Percentiles rank a stretch among this genome's conserved stretches.
These are phyloP conservation scores for Begonia masoniana DNA, from an alignment of 306 rosid species.

Conservation along the genomic window DNA sequence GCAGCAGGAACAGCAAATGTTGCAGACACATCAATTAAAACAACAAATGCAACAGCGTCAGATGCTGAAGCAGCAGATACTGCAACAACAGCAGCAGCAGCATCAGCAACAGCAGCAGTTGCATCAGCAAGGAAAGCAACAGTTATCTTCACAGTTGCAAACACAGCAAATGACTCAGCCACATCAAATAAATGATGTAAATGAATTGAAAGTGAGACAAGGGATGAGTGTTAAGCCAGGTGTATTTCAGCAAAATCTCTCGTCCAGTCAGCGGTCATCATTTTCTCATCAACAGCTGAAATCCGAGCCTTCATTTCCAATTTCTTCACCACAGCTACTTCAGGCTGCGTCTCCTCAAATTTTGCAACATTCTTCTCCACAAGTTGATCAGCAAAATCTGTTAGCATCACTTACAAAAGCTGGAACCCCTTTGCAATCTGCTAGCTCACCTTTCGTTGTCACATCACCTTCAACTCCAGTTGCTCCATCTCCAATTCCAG, in stretches of 20 bases:
- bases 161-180: conserved; percentile 51
- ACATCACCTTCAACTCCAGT: conserved; percentile 85
- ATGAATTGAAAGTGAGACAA: conserved; percentile 55
- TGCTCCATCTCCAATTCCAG: conserved; percentile 81
- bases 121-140: conserved; percentile 59
- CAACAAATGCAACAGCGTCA: conserved; percentile 41
- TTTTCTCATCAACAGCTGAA: conserved; percentile 69
- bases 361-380: conserved; percentile 81
- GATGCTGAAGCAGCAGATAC: conserved; percentile 41
- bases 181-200: conserved; percentile 58
- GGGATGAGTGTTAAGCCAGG: conserved; percentile 56
- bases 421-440: conserved; percentile 75
- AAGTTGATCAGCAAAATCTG: conserved; percentile 69
- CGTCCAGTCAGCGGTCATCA: conserved; percentile 53
- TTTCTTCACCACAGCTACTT: conserved; percentile 60
- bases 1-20: conserved; percentile 52
- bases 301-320: conserved; percentile 46
- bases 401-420: conserved; percentile 39
- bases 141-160: conserved; percentile 50
- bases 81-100: conserved; percentile 16
- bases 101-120: conserved; percentile 37
- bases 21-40: conserved; percentile 40
- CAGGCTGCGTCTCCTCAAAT: conserved; percentile 81
- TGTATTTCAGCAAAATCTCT: conserved; percentile 55
- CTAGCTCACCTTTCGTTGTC: conserved; percentile 65